Base-by-base conservation (phyloP, 164 flowering plant genomes). In the Sedum album region DNA sequence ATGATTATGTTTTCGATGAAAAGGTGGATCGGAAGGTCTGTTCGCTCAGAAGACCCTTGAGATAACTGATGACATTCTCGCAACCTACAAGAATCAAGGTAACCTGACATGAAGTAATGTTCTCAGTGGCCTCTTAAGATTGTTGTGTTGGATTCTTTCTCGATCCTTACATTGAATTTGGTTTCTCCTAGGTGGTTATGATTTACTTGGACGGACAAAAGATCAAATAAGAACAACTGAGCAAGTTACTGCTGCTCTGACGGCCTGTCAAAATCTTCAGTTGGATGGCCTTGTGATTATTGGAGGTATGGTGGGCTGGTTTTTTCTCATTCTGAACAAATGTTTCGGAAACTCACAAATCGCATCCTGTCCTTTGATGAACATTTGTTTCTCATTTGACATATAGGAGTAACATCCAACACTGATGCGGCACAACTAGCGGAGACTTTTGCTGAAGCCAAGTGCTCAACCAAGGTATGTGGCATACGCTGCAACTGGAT, bases 341-440 rank as follows among this genome's bases (percentile, higher is more conserved):
- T 18, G 60, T 13, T 49, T 11, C 26, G 28, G 13, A 23, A 49
- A 15, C 5, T 60, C 42, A 20, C 23, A 11, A 39, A 20, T 42
- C 8, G 28, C 60, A 35, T 21, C 6, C 30, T 17, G 2, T 2
- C 25, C 55, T 21, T 6, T 14, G n/a, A 20, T 68, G 71, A 14
- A 36, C 49, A 30, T 55, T 17, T 26, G 5, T 21, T 36, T 17
- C 60, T 33, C 73, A 38, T 53, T 67, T 11, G 15, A 77, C 60
- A 69, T 80, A 70, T 65, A 94, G 98, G 98, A 72, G 97, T 94
- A 49, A 94, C 97, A 57, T 94, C 99, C 69, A 94, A 94, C 80
- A 89, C 96, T 2, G 99, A 94, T 80, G 99, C 99, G 78, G 99
- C 99, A 73, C 91, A 90, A 68, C 92, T 94, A 67, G 99, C 99